phyloP scores from a whole-genome alignment of 192 early-diverging fungal genomes.

The Funneliformis mosseae region DNA sequence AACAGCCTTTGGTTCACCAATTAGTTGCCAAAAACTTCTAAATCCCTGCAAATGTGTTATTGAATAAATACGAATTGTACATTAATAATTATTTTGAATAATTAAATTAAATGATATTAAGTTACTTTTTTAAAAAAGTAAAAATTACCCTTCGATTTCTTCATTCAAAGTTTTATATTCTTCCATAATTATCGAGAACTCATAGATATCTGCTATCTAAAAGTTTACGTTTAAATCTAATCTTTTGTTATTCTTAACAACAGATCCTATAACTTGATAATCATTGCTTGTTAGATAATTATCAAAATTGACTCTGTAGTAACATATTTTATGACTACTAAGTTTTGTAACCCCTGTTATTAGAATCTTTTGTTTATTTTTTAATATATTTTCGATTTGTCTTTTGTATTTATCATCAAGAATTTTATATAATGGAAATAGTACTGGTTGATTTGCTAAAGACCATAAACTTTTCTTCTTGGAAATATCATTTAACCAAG shows the following conservation, averaged over 20 bases:
- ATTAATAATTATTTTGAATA: background rate
- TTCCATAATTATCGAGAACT: background rate
- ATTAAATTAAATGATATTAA: background rate
- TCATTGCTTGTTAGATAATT: background rate
- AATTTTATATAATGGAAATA: background rate
- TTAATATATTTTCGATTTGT: background rate
- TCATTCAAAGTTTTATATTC: background rate
- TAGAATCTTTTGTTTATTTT: background rate
- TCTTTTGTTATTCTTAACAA: background rate
- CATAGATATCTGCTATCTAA: background rate
- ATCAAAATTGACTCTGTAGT: background rate
- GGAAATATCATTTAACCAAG: background rate
- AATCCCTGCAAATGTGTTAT: background rate
- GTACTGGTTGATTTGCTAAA: background rate
- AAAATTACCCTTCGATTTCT: background rate
- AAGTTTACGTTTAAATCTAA: background rate
- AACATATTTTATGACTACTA: background rate
- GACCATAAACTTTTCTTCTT: background rate
- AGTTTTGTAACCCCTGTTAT: background rate
- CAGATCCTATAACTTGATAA: background rate
- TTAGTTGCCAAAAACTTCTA: background rate
- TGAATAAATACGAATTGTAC: background rate
- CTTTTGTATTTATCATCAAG: background rate
- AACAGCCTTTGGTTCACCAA: background rate
- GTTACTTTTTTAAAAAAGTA: background rate